Evolutionary conservation across 1,139 yeast genomes (phyloP).

Genomic region (Yamadazyma sp.): DNA sequence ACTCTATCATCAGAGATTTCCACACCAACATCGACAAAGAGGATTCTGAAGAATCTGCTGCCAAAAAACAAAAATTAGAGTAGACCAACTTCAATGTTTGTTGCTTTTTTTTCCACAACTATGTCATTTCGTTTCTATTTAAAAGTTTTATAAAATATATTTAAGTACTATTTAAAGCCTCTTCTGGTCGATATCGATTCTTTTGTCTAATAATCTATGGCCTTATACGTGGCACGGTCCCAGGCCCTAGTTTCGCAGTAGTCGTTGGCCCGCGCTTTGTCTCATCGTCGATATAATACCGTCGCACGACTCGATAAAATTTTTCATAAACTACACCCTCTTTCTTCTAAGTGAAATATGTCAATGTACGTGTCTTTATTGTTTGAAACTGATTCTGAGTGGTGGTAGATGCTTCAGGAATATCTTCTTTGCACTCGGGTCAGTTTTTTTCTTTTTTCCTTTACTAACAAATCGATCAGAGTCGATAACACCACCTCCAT

Average conservation of each 20-base stretch:
- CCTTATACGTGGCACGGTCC: neutral
- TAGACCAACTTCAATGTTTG: neutral
- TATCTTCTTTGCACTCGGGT: too few species aligned
- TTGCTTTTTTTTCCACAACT: neutral
- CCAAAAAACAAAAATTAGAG: constrained; percentile 11
- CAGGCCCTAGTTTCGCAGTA: neutral
- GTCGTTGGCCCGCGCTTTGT: neutral
- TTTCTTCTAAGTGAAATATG: constrained; percentile 1
- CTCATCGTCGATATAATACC: constrained; percentile 2
- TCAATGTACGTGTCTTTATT: constrained; percentile 3
- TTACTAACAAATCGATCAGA: constrained; percentile 1
- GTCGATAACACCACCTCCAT: constrained; percentile 18
- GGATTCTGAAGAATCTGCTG: constrained; percentile 10
- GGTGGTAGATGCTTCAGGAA: too few species aligned
- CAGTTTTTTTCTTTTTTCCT: too few species aligned
- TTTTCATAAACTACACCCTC: constrained; percentile 3
- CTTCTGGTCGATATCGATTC: too few species aligned
- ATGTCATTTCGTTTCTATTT: constrained; percentile 1
- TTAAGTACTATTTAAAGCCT: too few species aligned
- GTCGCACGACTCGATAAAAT: constrained; percentile 4
- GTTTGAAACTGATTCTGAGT: neutral
- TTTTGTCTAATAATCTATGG: neutral
- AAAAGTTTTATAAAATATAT: neutral
- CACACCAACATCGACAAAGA: constrained; percentile 19
- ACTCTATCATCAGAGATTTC: constrained; percentile 47